phyloP scores from a whole-genome alignment of 306 rosid genomes.

The Senna tora region DNA sequence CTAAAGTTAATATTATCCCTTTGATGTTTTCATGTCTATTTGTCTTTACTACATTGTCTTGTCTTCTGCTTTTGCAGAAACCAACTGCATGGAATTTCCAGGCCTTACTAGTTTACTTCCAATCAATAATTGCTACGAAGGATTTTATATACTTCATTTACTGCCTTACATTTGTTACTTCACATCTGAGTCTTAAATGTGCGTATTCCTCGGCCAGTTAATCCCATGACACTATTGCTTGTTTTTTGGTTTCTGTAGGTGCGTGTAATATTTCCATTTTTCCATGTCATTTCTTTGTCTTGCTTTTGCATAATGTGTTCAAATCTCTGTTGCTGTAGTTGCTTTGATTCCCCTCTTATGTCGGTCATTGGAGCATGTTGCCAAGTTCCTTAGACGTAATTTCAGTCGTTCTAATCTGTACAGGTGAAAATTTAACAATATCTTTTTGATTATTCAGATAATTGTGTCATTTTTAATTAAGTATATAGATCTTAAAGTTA shows the following conservation, averaged over 20 bases:
- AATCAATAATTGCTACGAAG: conserved; percentile 66
- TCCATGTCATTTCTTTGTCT: conserved; percentile 5
- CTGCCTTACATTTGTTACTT: conserved; percentile 77
- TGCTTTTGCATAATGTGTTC: conserved; percentile 33
- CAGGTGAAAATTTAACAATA: conserved; percentile 55
- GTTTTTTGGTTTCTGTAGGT: background rate
- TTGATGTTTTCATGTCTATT: conserved; percentile 9
- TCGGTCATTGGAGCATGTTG: conserved; percentile 82
- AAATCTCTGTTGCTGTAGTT: conserved; percentile 60
- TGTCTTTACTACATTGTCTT: conserved; percentile 34
- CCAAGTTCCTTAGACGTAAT: conserved; percentile 93
- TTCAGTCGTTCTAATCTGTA: conserved; percentile 84
- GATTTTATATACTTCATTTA: conserved; percentile 87
- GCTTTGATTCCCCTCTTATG: conserved; percentile 90
- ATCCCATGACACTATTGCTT: conserved; percentile 23
- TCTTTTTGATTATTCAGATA: background rate
- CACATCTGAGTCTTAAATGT: conserved; percentile 88
- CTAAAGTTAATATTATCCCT: conserved; percentile 16
- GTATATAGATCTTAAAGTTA: background rate
- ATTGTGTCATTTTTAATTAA: background rate
- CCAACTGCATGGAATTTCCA: conserved; percentile 95
- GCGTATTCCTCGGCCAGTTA: conserved; percentile 39
- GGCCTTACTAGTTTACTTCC: conserved; percentile 88
- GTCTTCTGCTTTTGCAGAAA: conserved; percentile 58
- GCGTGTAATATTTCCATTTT: conserved; percentile 4